Conservation (phyloP, 345 rosid species). For the Citrus trifoliata region DNA sequence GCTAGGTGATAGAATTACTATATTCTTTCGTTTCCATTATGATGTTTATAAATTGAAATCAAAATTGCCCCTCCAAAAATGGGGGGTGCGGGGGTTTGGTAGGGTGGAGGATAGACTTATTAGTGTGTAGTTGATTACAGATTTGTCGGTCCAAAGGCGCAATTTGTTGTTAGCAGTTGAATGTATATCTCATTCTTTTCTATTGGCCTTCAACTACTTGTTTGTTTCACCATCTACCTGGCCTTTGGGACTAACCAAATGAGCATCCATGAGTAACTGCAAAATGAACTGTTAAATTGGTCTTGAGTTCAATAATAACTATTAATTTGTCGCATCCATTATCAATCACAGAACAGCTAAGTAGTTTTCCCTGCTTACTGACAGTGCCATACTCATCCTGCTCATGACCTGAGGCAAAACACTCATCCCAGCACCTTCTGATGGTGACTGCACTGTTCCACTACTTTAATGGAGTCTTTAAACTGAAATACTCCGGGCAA, state of each 20-base stretch:
- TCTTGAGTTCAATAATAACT: too few relatives aligned
- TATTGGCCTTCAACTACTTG: neutral
- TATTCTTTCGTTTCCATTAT: neutral
- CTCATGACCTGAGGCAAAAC: too few relatives aligned
- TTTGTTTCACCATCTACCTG: neutral
- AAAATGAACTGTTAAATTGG: too few relatives aligned
- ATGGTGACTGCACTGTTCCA: too few relatives aligned
- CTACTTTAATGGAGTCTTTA: neutral
- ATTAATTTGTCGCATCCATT: too few relatives aligned
- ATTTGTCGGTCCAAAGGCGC: neutral
- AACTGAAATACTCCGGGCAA: neutral
- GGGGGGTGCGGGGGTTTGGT: too few relatives aligned
- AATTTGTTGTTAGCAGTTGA: neutral
- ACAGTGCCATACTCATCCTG: neutral
- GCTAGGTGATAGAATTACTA: constrained; percentile 35
- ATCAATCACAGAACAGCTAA: neutral
- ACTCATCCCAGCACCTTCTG: neutral
- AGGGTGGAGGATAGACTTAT: too few relatives aligned
- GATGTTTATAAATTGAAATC: neutral
- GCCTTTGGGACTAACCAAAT: neutral
- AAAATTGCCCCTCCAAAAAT: neutral
- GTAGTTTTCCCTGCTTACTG: neutral
- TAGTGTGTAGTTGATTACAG: neutral
- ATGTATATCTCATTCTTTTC: neutral
- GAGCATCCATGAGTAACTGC: neutral